Percentiles rank a stretch among this genome's conserved stretches.
phyloP scores from a whole-genome alignment of 108 stramenopile species.

The Discostella stelligeroides region DNA sequence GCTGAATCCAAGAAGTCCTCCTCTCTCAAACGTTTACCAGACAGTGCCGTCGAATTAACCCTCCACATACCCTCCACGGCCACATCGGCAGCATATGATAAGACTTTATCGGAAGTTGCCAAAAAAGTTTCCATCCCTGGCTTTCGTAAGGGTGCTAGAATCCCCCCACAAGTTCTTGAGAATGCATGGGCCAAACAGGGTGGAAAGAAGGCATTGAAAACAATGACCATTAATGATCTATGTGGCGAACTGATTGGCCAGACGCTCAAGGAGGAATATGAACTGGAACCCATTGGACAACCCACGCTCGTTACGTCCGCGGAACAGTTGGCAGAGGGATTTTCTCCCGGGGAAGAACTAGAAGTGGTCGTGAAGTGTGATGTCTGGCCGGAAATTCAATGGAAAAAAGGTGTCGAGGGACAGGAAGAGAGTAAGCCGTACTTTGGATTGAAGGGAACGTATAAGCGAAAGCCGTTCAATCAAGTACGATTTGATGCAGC shows the following conservation, averaged over 20 bases:
- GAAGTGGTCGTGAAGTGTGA: conserved; percentile 75
- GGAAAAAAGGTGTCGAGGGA: conserved; percentile 63
- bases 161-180: conserved; percentile 82
- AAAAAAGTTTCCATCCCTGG: conserved; percentile 79
- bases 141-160: conserved; percentile 87
- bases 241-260: conserved; percentile 64
- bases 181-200: conserved; percentile 71
- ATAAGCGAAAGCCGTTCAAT: conserved; percentile 84
- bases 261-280: conserved; percentile 76
- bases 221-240: conserved; percentile 74
- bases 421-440: conserved; percentile 76
- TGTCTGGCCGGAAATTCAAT: conserved; percentile 88
- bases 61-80: conserved; percentile 68
- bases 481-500: conserved; percentile 74
- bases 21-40: conserved; percentile 67
- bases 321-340: conserved; percentile 60
- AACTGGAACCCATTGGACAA: conserved; percentile 87
- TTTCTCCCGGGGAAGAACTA: conserved; percentile 60
- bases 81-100: conserved; percentile 83
- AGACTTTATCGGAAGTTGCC: conserved; percentile 68
- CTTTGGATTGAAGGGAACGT: conserved; percentile 71
- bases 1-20: conserved; percentile 18
- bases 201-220: conserved; percentile 62
- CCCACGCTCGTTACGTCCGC: conserved; percentile 58
- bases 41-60: conserved; percentile 73